Base-by-base conservation (phyloP, 2,329 filamentous ascomycete species). In the Exophiala alcalophila region DNA sequence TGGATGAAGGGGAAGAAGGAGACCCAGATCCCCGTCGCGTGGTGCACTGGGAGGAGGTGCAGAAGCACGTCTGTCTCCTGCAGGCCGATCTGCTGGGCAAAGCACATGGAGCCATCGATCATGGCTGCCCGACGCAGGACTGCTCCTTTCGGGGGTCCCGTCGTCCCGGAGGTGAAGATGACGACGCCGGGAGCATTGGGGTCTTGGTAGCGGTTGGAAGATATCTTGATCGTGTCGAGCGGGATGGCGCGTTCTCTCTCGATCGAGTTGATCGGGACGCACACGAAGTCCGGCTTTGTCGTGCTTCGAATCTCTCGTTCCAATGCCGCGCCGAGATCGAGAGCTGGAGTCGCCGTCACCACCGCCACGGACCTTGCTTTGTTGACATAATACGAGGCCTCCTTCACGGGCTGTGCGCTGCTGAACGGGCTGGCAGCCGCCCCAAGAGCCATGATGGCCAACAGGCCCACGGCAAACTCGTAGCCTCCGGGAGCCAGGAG, bases 1-100 rank as follows among this genome's bases (percentile, higher is more conserved):
- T 55, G 64, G 58, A 54, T 63, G 60, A 27, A 68, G 46, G 24
- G 66, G 61, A 37, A 67, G 53, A 25, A 67, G 23, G 49, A 66
- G 52, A 42, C 51, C 50, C 55, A 55, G 11, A 59, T 54, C 2
- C 56, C 56, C 8, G 56, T 57, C 5, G 54, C 53, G 63, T 61
- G 29, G 62, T 59, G 26, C 55, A 62, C 53, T 58, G 65, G 43
- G 49, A 58, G 39, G 59, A 61, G 26, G 42, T 57, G 58, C 59
- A 68, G 49, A 58, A 61, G 50, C 56, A 65, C 28, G 57, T 64
- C 26, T 56, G 44, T 49, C 21, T 40, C 57, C 44, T n/a, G 58
- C 31, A 40, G 50, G 4, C 54, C 56, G 15, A 64, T 57, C 5
- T 57, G 50, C 47, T 54, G 49, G 10, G 47, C 53, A 25, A 53